Evolutionary conservation across 768 basidiomycete species (phyloP).

Genomic region (Calocybe indica): DNA sequence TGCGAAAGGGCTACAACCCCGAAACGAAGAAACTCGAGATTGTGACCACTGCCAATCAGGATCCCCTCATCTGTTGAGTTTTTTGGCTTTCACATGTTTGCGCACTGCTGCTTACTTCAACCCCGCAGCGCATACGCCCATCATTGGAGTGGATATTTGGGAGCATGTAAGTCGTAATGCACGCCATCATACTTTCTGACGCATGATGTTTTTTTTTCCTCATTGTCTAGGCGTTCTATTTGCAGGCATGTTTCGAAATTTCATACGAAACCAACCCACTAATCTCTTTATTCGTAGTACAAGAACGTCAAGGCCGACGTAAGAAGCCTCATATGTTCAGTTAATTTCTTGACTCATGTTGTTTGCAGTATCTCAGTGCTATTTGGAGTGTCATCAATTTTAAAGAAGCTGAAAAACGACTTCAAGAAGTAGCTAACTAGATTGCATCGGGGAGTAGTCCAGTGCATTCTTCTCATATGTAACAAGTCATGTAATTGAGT

Average conservation of each 20-base stretch:
- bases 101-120: neutral
- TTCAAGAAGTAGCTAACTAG: conserved; percentile 28
- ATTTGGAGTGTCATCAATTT: conserved; percentile 98
- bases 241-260: conserved; percentile 31
- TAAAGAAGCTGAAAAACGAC: conserved; percentile 75
- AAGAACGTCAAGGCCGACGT: conserved; percentile 93
- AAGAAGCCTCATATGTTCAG: conserved; percentile 25
- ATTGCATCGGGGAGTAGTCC: neutral
- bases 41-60: conserved; percentile 93
- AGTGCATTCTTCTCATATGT: neutral
- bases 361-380: conserved; percentile 77
- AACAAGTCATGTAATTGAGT: neutral
- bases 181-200: conserved; percentile 7
- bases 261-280: conserved; percentile 6
- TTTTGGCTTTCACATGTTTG: neutral
- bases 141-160: conserved; percentile 98
- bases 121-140: conserved; percentile 68
- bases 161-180: conserved; percentile 60
- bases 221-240: conserved; percentile 59
- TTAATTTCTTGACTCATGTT: neutral
- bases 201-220: conserved; percentile 4
- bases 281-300: conserved; percentile 41
- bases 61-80: conserved; percentile 58
- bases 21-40: conserved; percentile 74
- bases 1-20: conserved; percentile 60